Base-by-base conservation (phyloP, 163 green algal species). In the Scenedesmus sp. region DNA sequence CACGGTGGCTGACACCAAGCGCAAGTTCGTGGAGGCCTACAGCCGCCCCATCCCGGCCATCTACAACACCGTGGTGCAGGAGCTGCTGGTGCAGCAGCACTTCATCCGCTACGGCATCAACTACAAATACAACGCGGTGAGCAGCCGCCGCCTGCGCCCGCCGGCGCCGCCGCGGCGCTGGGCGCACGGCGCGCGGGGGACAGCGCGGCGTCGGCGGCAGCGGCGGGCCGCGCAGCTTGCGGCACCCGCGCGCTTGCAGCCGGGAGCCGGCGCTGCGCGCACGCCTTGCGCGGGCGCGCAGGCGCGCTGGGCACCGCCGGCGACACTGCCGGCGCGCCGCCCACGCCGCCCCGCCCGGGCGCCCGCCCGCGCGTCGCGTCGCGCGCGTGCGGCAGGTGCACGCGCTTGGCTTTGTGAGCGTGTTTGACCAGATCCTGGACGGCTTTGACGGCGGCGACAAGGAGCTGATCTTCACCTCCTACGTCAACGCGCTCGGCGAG, bases 21-120 rank as follows among this genome's bases (percentile, higher is more conserved):
- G 50, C 2, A 90, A 89, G n/a, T 99, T 99, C 77, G 60, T 96
- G 20, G 28, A 92, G 31, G 70, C 73, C 10, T 99, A 97, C 87
- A 83, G 63, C 50, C 95, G 93, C 79, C 96, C 97, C 1, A 90
- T 99, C 56, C 87, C 93, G 28, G 81, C 77, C 75, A 89, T 99
- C 36, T 99, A 98, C 93, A 96, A 89, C 78, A 94, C 84, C 15
- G 91, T 98, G 6, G 71, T 99, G 10, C 89, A 98, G 83, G 97
- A 99, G 88, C 90, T 99, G 28, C 86, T 99, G 22, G 95, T 99
- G 60, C 93, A 97, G 91, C 93, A 97, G 75, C 95, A 98, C 76
- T 91, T 98, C 63, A 92, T 95, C 63, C 88, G 94, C 51, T 98
- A 95, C 88, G 95, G 94, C 86, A 87, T 84, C 26, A 91, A 89